Conservation (phyloP, 495 filamentous ascomycete genomes). For the Astrothelium macrocarpum region DNA sequence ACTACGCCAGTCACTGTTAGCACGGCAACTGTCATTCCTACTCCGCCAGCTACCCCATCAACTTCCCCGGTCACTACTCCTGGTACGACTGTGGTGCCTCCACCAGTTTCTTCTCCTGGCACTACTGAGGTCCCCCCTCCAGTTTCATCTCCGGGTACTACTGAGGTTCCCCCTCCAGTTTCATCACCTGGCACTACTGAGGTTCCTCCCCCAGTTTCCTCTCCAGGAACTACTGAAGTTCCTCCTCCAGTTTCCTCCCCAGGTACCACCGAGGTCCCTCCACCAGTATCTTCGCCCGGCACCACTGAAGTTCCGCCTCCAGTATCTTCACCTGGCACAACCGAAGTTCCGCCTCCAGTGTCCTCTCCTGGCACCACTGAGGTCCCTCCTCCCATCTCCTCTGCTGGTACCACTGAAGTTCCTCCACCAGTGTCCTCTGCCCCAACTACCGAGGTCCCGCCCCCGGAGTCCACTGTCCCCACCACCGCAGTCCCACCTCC, state of each 20-base stretch:
- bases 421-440: neutral
- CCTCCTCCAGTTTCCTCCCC: neutral
- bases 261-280: neutral
- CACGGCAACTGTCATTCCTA: conserved; percentile 6
- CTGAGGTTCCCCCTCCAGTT: neutral
- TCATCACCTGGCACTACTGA: conserved; percentile 3
- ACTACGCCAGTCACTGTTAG: conserved; percentile 7
- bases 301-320: neutral
- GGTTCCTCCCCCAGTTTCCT: conserved; percentile 3
- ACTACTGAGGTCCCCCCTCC: conserved; percentile 1
- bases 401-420: neutral
- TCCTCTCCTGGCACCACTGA: conserved; percentile 6
- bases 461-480: conserved; percentile 1
- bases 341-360: neutral
- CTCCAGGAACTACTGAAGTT: neutral
- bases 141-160: neutral
- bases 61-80: conserved; percentile 3
- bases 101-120: neutral
- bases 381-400: too few relatives aligned
- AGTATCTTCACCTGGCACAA: neutral
- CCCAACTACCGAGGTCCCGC: too few relatives aligned
- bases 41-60: neutral
- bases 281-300: neutral
- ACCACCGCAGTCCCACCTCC: neutral
- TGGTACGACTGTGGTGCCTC: neutral